Base-by-base conservation (phyloP, 257 asterid genomes). In the Paraleonurus japonicus region DNA sequence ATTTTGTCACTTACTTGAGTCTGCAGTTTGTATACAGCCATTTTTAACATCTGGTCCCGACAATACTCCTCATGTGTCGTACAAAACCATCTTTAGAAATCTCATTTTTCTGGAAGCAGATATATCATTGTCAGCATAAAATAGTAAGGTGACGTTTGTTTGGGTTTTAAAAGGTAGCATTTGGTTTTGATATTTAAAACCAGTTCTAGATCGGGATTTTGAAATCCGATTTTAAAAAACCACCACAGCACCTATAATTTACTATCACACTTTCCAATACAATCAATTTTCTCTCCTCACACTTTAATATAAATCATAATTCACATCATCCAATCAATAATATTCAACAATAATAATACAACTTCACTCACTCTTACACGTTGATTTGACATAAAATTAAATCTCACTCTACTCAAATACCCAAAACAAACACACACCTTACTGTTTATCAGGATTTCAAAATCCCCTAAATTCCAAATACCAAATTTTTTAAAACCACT, bases 41-140 rank as follows among this genome's bases (percentile, higher is more conserved):
- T 79, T 83, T 89, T 91, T 67, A 94, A 85, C 99, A 91, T 94
- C 72, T 88, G 96, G 80, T 94, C 96, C 98, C 98, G 0, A 89
- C 95, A 13, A 95, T 83, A 81, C 85, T 85, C 78, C 96, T 89
- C 98, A 95, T 89, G 71, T 76, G 88, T 63, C 89, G 86, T 55
- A 92, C 84, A 83, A 95, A 91, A 45, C 70, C 90, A 55, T 92
- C 96, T 86, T 91, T 89, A 39, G 95, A 76, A 65, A 92, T 88
- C 83, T 91, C 99, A 69, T 86, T 91, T 84, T 83, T 88, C 99
- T 94, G 88, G 61, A 78, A 81, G 74, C 8, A 64, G 57, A 67
- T 39, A 65, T 47, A 55, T 53, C 51, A 50, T 5, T 65, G 69
- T 71, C 75, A 70, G 73, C 33, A 58, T 33, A 73, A 63, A 7